Conservation (phyloP, 2,329 filamentous ascomycete species). For the Zopfia rhizophila region DNA sequence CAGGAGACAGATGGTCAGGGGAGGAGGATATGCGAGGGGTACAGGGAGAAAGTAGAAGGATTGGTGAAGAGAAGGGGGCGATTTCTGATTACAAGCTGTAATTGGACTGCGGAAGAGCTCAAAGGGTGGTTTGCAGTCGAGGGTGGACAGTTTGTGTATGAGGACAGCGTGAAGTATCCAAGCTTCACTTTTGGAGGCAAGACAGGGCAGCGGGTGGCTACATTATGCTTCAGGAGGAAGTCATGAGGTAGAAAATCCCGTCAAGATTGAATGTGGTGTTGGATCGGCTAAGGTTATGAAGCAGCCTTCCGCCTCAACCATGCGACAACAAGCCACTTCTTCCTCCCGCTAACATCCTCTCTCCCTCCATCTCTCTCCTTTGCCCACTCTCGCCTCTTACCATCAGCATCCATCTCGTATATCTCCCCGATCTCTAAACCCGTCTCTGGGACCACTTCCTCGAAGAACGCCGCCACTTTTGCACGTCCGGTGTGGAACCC, state of each 20-base stretch:
- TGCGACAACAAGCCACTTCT: constrained; percentile 75
- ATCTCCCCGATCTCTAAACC: constrained; percentile 70
- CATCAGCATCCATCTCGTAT: constrained; percentile 75
- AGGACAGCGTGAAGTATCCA: constrained; percentile 79
- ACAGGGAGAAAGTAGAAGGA: constrained; percentile 73
- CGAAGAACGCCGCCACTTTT: constrained; percentile 74
- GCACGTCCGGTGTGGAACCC: constrained; percentile 77
- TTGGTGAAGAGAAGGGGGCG: constrained; percentile 77
- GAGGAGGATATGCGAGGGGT: constrained; percentile 76
- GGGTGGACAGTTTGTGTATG: constrained; percentile 65
- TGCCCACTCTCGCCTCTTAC: constrained; percentile 69
- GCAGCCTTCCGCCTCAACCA: constrained; percentile 45
- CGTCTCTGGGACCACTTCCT: constrained; percentile 59
- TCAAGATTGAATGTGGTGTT: neutral
- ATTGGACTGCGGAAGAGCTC: constrained; percentile 95
- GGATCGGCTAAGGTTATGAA: too few species aligned
- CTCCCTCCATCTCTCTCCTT: constrained; percentile 64
- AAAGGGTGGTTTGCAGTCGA: constrained; percentile 76
- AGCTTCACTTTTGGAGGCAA: constrained; percentile 90
- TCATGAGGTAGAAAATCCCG: constrained; percentile 18
- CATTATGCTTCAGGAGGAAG: constrained; percentile 77
- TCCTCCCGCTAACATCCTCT: constrained; percentile 71
- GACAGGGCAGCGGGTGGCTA: constrained; percentile 89
- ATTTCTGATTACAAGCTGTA: constrained; percentile 92
- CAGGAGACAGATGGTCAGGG: constrained; percentile 63